Evolutionary conservation across 139 green algal species (phyloP), one percentile per base, ranked within the genome.

Genomic region (Edaphochlamys debaryana): DNA sequence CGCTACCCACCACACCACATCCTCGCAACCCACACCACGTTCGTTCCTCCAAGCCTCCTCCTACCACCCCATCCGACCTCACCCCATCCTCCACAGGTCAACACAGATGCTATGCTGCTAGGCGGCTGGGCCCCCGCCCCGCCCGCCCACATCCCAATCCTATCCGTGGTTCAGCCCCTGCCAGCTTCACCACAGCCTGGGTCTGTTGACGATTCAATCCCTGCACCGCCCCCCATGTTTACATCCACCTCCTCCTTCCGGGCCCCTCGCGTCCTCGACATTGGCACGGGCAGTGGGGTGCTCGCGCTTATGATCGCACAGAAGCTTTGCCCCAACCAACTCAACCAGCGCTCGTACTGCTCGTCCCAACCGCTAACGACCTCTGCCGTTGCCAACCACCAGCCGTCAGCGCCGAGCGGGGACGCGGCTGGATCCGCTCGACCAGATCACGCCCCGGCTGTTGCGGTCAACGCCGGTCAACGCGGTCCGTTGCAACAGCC

Each of bases 291-390:
- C 68, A 78, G 71, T n/a, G 88, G 88, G 29, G 84, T 92, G 36
- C 78, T 92, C 17, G 89, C 86, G 1, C 77, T 92, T 9, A 91
- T 91, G 86, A 64, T 86, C 70, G 86, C 86, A 4, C 89, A 92
- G 37, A 89, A 89, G 56, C n/a, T n/a, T n/a, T n/a, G 62, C 58
- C 19, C 38, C 58, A 19, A 4, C 74, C 19, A 54, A 40, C 29
- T 13, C 42, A 30, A 7, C 32, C 54, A 38, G 58, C 34, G 27
- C 23, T 37, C 38, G 5, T 56, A 50, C 23, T 52, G 41, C 69
- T 4, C 50, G 15, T 15, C 30, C 42, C 34, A 11, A 20, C 45
- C 45, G 69, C 45, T 2, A 13, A 19, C 20, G 45, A 23, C 41
- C 40, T n/a, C n/a, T n/a, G 13, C 17, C 36, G 8, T 8, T 1